Evolutionary conservation across 208 protist genomes (phyloP).

Genomic region (Leishmania tropica): DNA sequence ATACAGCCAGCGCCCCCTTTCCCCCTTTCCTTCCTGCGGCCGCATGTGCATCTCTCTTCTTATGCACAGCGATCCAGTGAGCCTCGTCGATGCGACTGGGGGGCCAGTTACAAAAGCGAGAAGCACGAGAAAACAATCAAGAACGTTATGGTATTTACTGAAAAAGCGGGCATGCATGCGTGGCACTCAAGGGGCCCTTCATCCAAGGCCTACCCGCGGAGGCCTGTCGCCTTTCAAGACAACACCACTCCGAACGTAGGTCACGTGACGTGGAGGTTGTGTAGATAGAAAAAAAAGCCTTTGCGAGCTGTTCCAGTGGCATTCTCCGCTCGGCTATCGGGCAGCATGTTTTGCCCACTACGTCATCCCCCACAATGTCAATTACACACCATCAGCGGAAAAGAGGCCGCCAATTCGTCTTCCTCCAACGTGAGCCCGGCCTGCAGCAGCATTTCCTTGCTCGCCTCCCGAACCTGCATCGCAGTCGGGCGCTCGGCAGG

Average conservation of each 20-base stretch:
- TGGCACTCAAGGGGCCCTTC: background rate
- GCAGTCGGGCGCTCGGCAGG: constrained; percentile 8
- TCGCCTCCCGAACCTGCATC: background rate
- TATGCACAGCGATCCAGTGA: background rate
- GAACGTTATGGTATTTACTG: background rate
- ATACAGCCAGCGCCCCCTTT: background rate
- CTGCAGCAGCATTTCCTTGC: background rate
- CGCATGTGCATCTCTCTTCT: background rate
- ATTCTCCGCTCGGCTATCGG: background rate
- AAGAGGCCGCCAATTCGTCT: background rate
- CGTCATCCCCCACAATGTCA: background rate
- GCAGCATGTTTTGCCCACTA: background rate
- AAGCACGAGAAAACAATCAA: background rate
- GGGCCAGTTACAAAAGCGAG: background rate
- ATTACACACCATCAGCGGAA: background rate
- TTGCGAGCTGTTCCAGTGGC: background rate
- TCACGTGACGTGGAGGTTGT: background rate
- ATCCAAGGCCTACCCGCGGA: background rate
- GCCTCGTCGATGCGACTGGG: background rate
- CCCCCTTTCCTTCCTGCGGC: background rate
- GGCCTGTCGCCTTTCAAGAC: background rate
- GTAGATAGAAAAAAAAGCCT: background rate
- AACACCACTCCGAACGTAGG: background rate
- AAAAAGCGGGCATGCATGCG: background rate
- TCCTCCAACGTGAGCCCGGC: constrained; percentile 4